phyloP scores from a whole-genome alignment of 192 early-diverging fungal genomes.

The Umbelopsis vinacea region DNA sequence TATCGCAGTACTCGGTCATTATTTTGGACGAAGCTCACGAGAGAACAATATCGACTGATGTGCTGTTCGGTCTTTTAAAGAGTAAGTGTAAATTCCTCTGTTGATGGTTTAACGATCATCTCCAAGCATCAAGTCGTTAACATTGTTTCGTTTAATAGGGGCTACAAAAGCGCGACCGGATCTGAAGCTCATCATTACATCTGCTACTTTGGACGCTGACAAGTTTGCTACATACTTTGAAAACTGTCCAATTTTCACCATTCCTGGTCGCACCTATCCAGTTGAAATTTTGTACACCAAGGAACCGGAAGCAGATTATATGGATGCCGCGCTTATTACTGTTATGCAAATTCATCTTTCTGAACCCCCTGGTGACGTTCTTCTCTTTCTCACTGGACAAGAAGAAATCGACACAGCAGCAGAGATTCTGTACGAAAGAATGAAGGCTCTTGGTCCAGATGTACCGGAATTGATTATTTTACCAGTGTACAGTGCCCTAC shows the following conservation, averaged over 20 bases:
- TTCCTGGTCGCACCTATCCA: slow-evolving; percentile 93
- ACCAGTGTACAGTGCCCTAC: slow-evolving; percentile 94
- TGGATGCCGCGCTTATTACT: slow-evolving; percentile 90
- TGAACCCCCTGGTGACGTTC: slow-evolving; percentile 91
- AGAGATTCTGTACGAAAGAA: slow-evolving; percentile 72
- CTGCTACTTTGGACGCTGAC: slow-evolving; percentile 93
- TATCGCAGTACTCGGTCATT: slow-evolving; percentile 89
- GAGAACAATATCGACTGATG: slow-evolving; percentile 94
- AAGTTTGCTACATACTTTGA: slow-evolving; percentile 92
- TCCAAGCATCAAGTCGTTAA: neutral
- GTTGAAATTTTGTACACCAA: slow-evolving; percentile 95
- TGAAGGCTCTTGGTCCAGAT: slow-evolving; percentile 70
- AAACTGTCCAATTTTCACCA: slow-evolving; percentile 93
- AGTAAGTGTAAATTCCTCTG: slow-evolving; percentile 34
- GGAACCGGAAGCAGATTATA: slow-evolving; percentile 93
- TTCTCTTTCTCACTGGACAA: slow-evolving; percentile 97
- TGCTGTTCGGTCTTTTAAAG: slow-evolving; percentile 92
- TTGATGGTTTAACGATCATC: too few relatives aligned
- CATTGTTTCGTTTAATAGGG: slow-evolving; percentile 31
- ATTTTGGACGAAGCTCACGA: slow-evolving; percentile 99
- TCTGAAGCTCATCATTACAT: slow-evolving; percentile 93
- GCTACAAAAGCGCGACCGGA: slow-evolving; percentile 81
- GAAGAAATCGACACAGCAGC: slow-evolving; percentile 95
- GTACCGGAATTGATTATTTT: slow-evolving; percentile 81
- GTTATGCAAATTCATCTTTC: slow-evolving; percentile 97